Conservation (phyloP, 768 basidiomycete genomes). For the Leccinum sublutescens region DNA sequence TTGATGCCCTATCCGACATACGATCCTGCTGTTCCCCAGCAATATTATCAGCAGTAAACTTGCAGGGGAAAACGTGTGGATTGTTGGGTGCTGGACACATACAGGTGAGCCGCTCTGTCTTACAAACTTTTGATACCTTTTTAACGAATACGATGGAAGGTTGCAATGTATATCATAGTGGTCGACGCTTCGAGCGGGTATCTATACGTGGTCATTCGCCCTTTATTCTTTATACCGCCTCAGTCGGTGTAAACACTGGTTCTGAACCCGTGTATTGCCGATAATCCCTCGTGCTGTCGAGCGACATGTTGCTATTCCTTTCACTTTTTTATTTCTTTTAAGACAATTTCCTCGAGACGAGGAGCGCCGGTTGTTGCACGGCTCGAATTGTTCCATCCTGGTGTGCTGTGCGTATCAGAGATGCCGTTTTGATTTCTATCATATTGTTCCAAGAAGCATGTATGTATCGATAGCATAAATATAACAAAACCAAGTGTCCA, state of each 20-base stretch:
- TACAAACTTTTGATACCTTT: neutral
- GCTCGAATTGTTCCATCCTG: conserved; percentile 1
- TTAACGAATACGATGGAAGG: neutral
- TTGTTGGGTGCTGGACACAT: conserved; percentile 3
- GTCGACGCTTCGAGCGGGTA: neutral
- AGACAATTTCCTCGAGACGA: neutral
- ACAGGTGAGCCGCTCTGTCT: neutral
- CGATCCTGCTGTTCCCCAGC: conserved; percentile 27
- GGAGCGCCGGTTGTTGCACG: neutral
- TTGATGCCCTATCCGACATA: conserved; percentile 21
- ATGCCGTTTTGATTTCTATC: conserved; percentile 5
- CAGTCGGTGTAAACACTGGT: conserved; percentile 7
- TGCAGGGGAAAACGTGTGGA: neutral
- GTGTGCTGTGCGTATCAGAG: conserved; percentile 19
- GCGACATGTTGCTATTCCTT: conserved; percentile 10
- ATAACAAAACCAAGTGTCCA: neutral
- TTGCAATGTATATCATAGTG: neutral
- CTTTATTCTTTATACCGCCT: conserved; percentile 4
- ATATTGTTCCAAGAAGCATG: neutral
- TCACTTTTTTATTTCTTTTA: neutral
- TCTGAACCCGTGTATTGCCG: conserved; percentile 1
- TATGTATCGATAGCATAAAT: conserved; percentile 17
- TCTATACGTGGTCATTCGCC: conserved; percentile 3
- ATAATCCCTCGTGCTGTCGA: conserved; percentile 18
- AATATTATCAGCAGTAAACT: conserved; percentile 12